Conservation (phyloP, 257 asterid species). For the Phtheirospermum japonicum region DNA sequence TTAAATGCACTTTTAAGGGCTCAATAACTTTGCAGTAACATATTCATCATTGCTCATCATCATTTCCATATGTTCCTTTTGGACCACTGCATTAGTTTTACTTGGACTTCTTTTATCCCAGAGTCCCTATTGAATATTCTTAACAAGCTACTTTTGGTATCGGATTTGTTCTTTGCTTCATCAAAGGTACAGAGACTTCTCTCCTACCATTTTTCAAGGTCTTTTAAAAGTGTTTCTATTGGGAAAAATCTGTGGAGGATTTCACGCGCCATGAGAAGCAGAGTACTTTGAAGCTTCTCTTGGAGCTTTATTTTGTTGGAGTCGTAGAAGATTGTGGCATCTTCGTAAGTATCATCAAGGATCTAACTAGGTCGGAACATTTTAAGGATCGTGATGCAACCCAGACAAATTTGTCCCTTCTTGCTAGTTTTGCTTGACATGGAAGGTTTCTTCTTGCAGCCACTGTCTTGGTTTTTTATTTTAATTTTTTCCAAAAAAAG, state of each 20-base stretch:
- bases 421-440: conserved; percentile 95
- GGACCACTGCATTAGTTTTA: not conserved
- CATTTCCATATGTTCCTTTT: conserved; percentile 19
- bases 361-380: conserved; percentile 81
- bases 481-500: no score
- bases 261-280: conserved; percentile 93
- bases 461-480: no score
- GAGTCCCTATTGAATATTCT: not conserved
- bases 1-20: not conserved
- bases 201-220: conserved; percentile 93
- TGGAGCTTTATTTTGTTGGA: conserved; percentile 97
- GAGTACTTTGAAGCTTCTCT: conserved; percentile 87
- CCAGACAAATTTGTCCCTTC: conserved; percentile 93
- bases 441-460: conserved; percentile 90
- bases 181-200: conserved; percentile 92
- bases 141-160: conserved; percentile 26
- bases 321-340: conserved; percentile 77
- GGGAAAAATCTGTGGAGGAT: conserved; percentile 80
- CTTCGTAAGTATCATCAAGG: conserved; percentile 76
- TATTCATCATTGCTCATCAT: not conserved
- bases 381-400: conserved; percentile 95
- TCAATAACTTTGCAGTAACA: not conserved
- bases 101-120: not conserved
- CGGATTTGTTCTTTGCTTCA: conserved; percentile 98
- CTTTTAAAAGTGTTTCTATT: conserved; percentile 75